phyloP scores from a whole-genome alignment of 1,284 basidiomycete species.

The Thecaphora frezii region DNA sequence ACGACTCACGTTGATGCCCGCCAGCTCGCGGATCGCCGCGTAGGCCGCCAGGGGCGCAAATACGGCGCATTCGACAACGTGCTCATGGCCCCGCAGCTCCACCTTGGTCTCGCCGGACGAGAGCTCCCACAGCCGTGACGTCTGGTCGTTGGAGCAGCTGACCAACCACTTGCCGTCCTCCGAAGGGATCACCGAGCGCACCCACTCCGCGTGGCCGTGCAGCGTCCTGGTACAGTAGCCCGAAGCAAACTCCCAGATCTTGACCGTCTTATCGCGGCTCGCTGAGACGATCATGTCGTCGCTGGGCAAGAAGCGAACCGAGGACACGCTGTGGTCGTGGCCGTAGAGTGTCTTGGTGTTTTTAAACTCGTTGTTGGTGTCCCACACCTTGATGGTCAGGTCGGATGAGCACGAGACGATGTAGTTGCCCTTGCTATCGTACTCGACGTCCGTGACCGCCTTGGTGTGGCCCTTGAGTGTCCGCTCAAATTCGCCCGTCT shows the following conservation, averaged over 20 bases:
- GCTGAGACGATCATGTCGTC: slow-evolving; percentile 81
- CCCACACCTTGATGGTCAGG: slow-evolving; percentile 88
- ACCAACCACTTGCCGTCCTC: slow-evolving; percentile 75
- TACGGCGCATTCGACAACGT: slow-evolving; percentile 78
- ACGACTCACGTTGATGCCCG: slow-evolving; percentile 66
- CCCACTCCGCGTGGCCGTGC: slow-evolving; percentile 71
- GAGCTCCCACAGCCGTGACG: slow-evolving; percentile 78
- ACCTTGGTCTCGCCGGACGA: slow-evolving; percentile 75
- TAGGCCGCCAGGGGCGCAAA: slow-evolving; percentile 79
- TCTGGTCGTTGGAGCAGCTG: slow-evolving; percentile 84
- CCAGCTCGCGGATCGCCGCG: slow-evolving; percentile 74
- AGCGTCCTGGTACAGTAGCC: slow-evolving; percentile 63
- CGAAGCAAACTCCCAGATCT: slow-evolving; percentile 80
- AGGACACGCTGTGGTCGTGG: slow-evolving; percentile 86
- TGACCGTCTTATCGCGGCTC: slow-evolving; percentile 81
- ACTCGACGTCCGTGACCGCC: slow-evolving; percentile 81
- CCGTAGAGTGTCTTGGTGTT: slow-evolving; percentile 83
- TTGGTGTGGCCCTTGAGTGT: slow-evolving; percentile 91
- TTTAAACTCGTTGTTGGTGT: slow-evolving; percentile 83
- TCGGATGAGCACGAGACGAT: slow-evolving; percentile 86
- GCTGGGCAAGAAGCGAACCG: slow-evolving; percentile 78
- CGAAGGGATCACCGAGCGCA: slow-evolving; percentile 70
- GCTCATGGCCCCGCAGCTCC: slow-evolving; percentile 83
- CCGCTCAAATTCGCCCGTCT: slow-evolving; percentile 85
- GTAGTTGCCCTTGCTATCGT: slow-evolving; percentile 77